phyloP scores from a whole-genome alignment of 2,329 filamentous ascomycete genomes.

The Penicillium frequentans region DNA sequence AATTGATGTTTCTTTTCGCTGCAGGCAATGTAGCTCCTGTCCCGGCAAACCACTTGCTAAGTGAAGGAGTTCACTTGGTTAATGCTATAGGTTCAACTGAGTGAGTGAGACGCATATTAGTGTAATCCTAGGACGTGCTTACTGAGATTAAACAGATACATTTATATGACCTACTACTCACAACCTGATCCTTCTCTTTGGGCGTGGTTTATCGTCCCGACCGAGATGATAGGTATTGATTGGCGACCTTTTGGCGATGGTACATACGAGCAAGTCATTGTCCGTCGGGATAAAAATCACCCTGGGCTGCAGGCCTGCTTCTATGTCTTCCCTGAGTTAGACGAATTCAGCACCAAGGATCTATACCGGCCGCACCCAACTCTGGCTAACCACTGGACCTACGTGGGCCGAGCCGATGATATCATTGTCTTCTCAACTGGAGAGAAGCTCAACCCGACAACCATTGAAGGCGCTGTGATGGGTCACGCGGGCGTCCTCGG shows the following conservation, averaged over 20 bases:
- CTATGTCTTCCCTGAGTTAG: conserved; percentile 14
- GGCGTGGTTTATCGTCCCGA: conserved; percentile 5
- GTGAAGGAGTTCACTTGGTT: background rate
- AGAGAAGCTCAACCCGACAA: conserved; percentile 26
- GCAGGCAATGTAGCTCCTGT: background rate
- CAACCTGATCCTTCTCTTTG: conserved; percentile 3
- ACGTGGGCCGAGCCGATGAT: conserved; percentile 20
- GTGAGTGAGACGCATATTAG: background rate
- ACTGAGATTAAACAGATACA: too few relatives aligned
- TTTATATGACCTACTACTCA: conserved; percentile 1
- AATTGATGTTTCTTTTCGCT: too few relatives aligned
- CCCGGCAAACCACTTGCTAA: background rate
- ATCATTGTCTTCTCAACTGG: conserved; percentile 28
- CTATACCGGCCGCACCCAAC: conserved; percentile 16
- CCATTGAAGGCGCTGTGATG: conserved; percentile 15
- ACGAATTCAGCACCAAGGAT: conserved; percentile 17
- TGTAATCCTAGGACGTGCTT: too few relatives aligned
- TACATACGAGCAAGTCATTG: conserved; percentile 5
- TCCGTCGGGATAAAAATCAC: background rate
- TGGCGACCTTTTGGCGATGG: background rate
- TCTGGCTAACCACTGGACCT: conserved; percentile 15
- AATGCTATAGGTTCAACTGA: background rate
- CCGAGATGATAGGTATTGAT: conserved; percentile 4
- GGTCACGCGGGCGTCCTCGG: conserved; percentile 7
- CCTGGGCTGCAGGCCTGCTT: conserved; percentile 11